Percentiles rank a stretch among this genome's conserved stretches.
Evolutionary conservation across 2,329 filamentous ascomycete species (phyloP).

Genomic region (Penicillium hordei): DNA sequence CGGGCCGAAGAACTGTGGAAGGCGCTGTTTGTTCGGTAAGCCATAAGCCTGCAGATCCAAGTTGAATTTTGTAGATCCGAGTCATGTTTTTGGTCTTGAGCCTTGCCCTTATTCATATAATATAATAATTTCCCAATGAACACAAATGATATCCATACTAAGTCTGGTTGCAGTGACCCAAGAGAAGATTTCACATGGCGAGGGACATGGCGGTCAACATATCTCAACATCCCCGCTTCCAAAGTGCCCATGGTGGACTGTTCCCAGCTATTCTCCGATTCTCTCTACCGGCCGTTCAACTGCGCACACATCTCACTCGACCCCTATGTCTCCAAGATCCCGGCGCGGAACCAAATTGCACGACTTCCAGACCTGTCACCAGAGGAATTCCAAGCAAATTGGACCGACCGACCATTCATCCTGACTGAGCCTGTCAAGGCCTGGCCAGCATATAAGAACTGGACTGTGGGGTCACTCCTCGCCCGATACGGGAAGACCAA

Average conservation of each 20-base stretch:
- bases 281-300: slow-evolving; percentile 83
- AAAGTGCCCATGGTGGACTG: slow-evolving; percentile 66
- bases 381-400: slow-evolving; percentile 70
- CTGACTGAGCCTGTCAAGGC: slow-evolving; percentile 75
- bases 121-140: not conserved
- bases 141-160: slow-evolving; percentile 14
- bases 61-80: slow-evolving; percentile 10
- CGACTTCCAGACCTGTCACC: slow-evolving; percentile 68
- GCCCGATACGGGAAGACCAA: slow-evolving; percentile 63
- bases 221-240: slow-evolving; percentile 59
- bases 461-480: slow-evolving; percentile 69
- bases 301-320: slow-evolving; percentile 73
- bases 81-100: not conserved
- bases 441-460: slow-evolving; percentile 76
- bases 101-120: not conserved
- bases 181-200: slow-evolving; percentile 62
- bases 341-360: slow-evolving; percentile 68
- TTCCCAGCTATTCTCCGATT: slow-evolving; percentile 80
- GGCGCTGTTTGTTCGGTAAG: slow-evolving; percentile 78
- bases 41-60: slow-evolving; percentile 28
- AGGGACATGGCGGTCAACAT: slow-evolving; percentile 81
- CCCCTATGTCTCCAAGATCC: slow-evolving; percentile 70
- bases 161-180: slow-evolving; percentile 28
- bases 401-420: slow-evolving; percentile 82
- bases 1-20: slow-evolving; percentile 88